phyloP scores from a whole-genome alignment of 495 filamentous ascomycete genomes.

The Cercophora newfieldiana region DNA sequence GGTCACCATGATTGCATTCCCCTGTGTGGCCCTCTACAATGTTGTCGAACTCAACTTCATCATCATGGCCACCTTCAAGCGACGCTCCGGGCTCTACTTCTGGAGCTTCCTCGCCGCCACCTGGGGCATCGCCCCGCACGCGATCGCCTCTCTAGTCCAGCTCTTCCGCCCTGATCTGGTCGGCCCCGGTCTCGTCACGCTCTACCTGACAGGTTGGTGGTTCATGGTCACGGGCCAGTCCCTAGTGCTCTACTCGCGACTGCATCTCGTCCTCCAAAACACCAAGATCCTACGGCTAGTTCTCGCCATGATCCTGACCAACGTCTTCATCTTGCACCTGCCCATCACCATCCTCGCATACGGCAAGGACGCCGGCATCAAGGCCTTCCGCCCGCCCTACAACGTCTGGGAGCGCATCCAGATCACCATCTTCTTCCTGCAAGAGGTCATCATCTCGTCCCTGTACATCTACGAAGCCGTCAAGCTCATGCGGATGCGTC shows the following conservation, averaged over 20 bases:
- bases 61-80: conserved; percentile 3
- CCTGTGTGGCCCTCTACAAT: not conserved
- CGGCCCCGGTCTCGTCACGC: not conserved
- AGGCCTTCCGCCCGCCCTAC: conserved; percentile 37
- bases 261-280: not conserved
- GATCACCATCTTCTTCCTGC: conserved; percentile 60
- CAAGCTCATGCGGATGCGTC: conserved; percentile 37
- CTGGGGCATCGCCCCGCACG: not conserved
- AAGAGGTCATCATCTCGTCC: conserved; percentile 60
- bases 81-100: not conserved
- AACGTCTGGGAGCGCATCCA: conserved; percentile 62
- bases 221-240: not conserved
- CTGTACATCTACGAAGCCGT: conserved; percentile 61
- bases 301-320: conserved; percentile 47
- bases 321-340: conserved; percentile 56
- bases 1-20: not conserved
- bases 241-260: not conserved
- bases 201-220: not conserved
- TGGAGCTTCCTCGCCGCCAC: conserved; percentile 2
- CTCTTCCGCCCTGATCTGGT: not conserved
- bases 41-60: not conserved
- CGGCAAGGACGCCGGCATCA: conserved; percentile 35
- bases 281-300: not conserved
- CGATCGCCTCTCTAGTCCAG: not conserved
- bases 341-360: conserved; percentile 60